Evolutionary conservation across 495 filamentous ascomycete species (phyloP).

Genomic region (Talaromyces borbonicus): DNA sequence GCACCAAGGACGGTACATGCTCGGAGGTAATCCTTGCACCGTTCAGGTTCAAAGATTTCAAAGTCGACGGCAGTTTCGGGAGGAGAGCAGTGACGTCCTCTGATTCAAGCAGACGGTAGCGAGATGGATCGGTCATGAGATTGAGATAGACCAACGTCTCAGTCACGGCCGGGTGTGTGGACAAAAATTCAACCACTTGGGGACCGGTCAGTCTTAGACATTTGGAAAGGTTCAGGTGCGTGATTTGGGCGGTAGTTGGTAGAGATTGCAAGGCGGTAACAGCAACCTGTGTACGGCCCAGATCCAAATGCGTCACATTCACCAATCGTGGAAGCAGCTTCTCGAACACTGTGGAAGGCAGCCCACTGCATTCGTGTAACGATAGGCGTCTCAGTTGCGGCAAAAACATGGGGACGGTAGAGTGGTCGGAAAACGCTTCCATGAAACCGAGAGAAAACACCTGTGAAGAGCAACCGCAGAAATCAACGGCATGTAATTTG

Average conservation of each 20-base stretch:
- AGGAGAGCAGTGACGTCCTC: slow-evolving; percentile 58
- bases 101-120: slow-evolving; percentile 59
- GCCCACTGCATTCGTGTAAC: slow-evolving; percentile 71
- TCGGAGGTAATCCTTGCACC: slow-evolving; percentile 58
- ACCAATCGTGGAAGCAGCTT: slow-evolving; percentile 58
- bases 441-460: slow-evolving; percentile 56
- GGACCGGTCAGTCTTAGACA: slow-evolving; percentile 62
- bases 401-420: slow-evolving; percentile 36
- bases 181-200: slow-evolving; percentile 60
- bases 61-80: slow-evolving; percentile 53
- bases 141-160: slow-evolving; percentile 63
- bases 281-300: slow-evolving; percentile 70
- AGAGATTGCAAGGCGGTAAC: slow-evolving; percentile 63
- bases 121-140: slow-evolving; percentile 61
- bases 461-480: slow-evolving; percentile 68
- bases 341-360: slow-evolving; percentile 59
- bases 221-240: slow-evolving; percentile 71
- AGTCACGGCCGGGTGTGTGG: slow-evolving; percentile 59
- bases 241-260: slow-evolving; percentile 59
- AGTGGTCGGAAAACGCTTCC: slow-evolving; percentile 32
- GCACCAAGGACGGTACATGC: slow-evolving; percentile 55
- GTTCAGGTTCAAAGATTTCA: slow-evolving; percentile 68
- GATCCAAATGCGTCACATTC: slow-evolving; percentile 69
- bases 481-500: slow-evolving; percentile 62
- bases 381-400: slow-evolving; percentile 57